These are phyloP conservation scores for Bullera alba DNA, from an alignment of 768 basidiomycete genomes.

Conservation along the genomic window DNA sequence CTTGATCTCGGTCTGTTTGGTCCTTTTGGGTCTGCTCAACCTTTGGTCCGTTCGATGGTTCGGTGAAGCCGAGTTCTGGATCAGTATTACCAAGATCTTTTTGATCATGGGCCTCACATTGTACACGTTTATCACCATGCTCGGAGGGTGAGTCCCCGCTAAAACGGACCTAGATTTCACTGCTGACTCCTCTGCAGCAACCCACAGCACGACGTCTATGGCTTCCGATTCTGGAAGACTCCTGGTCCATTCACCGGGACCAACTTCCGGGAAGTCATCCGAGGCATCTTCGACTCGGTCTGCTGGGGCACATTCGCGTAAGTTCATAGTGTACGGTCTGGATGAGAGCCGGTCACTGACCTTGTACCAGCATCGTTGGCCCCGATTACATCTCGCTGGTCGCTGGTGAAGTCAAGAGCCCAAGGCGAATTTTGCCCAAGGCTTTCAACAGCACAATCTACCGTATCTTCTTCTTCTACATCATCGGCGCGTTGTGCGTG, in stretches of 20 bases:
- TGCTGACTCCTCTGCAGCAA: too few species aligned
- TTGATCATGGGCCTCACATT: slow-evolving; percentile 52
- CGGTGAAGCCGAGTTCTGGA: slow-evolving; percentile 20
- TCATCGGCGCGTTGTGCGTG: slow-evolving; percentile 10
- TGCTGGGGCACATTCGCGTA: not conserved
- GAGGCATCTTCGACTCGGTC: not conserved
- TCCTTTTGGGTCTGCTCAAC: slow-evolving; percentile 3
- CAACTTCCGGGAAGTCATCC: not conserved
- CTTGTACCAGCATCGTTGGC: slow-evolving; percentile 9
- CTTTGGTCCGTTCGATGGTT: slow-evolving; percentile 12
- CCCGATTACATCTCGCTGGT: slow-evolving; percentile 15
- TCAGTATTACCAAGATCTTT: slow-evolving; percentile 45
- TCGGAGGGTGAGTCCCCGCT: slow-evolving; percentile 46
- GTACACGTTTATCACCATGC: slow-evolving; percentile 61
- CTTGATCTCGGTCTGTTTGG: slow-evolving; percentile 17
- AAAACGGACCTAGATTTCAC: slow-evolving; percentile 48
- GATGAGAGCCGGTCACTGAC: not conserved
- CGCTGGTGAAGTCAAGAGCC: slow-evolving; percentile 7
- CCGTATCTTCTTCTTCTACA: slow-evolving; percentile 21
- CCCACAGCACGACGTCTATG: not conserved
- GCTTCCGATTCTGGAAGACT: not conserved
- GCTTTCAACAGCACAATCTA: slow-evolving; percentile 23
- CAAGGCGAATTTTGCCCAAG: slow-evolving; percentile 12
- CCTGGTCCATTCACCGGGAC: not conserved
- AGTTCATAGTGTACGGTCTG: slow-evolving; percentile 2